These are phyloP conservation scores for Lipomyces orientalis DNA, from an alignment of 805 yeast genomes.

Conservation along the genomic window DNA sequence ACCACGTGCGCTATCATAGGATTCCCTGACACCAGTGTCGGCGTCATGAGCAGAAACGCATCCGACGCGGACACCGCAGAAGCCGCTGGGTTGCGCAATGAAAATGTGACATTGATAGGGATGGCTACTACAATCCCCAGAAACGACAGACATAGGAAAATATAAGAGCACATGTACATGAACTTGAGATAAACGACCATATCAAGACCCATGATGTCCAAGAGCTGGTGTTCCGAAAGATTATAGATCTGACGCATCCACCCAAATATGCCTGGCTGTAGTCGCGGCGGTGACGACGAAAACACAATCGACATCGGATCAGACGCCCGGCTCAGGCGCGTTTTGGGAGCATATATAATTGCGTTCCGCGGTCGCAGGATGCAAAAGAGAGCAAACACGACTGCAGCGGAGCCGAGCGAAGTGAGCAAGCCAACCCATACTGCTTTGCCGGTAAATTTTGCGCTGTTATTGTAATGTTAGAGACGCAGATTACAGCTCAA, in stretches of 20 bases:
- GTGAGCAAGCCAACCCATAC: constrained; percentile 47
- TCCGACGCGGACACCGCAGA: constrained; percentile 40
- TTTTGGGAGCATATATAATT: constrained; percentile 46
- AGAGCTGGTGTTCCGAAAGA: constrained; percentile 39
- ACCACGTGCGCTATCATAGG: constrained; percentile 47
- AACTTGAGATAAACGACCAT: constrained; percentile 46
- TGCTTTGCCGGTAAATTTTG: constrained; percentile 43
- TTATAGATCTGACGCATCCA: constrained; percentile 42
- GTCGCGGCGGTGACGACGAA: constrained; percentile 35
- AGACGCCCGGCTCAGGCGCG: constrained; percentile 10
- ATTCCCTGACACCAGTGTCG: constrained; percentile 43
- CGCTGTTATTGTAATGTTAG: constrained; percentile 12
- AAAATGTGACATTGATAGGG: constrained; percentile 47
- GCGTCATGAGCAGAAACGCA: constrained; percentile 48
- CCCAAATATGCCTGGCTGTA: constrained; percentile 28
- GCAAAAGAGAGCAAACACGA: constrained; percentile 41
- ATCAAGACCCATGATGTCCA: constrained; percentile 46
- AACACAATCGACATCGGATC: constrained; percentile 19
- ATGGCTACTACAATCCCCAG: constrained; percentile 45
- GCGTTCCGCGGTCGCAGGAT: constrained; percentile 44
- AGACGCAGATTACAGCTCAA: background rate
- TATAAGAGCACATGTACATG: constrained; percentile 43
- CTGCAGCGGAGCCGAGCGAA: constrained; percentile 45
- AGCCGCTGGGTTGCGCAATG: constrained; percentile 34
- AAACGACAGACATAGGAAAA: constrained; percentile 44